These are phyloP conservation scores for Psidium guajava DNA, from an alignment of 345 rosid species.

Conservation along the genomic window DNA sequence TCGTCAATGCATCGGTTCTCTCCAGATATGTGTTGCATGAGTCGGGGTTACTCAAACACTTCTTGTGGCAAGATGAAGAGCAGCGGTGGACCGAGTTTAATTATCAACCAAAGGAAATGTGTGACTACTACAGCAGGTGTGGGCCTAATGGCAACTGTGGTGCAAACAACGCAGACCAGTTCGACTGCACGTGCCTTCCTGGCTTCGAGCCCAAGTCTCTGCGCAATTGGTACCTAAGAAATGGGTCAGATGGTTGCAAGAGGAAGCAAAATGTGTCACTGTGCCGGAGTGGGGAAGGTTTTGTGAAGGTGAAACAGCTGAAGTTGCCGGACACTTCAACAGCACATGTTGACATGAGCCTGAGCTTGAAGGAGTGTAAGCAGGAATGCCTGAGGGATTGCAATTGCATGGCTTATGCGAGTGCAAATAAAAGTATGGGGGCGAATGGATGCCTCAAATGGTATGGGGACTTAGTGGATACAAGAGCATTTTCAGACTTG, in stretches of 20 bases:
- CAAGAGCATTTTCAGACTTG: neutral
- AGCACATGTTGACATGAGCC: neutral
- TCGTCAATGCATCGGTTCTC: slow-evolving; percentile 11
- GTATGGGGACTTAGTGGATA: slow-evolving; percentile 18
- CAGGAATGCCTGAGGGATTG: slow-evolving; percentile 18
- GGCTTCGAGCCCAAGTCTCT: slow-evolving; percentile 40
- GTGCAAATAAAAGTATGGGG: slow-evolving; percentile 2
- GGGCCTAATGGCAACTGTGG: slow-evolving; percentile 40
- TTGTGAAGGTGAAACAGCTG: slow-evolving; percentile 9
- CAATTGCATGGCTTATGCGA: slow-evolving; percentile 16
- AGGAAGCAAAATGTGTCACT: slow-evolving; percentile 15
- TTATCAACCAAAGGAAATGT: slow-evolving; percentile 43
- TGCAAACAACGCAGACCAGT: slow-evolving; percentile 9
- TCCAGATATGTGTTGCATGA: slow-evolving; percentile 38
- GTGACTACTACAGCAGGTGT: slow-evolving; percentile 42
- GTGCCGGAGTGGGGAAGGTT: slow-evolving; percentile 36
- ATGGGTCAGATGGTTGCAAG: slow-evolving; percentile 35
- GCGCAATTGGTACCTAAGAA: slow-evolving; percentile 29
- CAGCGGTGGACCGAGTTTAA: slow-evolving; percentile 32
- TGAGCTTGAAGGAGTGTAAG: slow-evolving; percentile 8
- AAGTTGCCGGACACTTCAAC: slow-evolving; percentile 3
- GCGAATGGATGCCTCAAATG: slow-evolving; percentile 24
- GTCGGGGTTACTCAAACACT: slow-evolving; percentile 26
- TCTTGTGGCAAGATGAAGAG: slow-evolving; percentile 31
- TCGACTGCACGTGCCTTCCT: slow-evolving; percentile 43